Conservation (phyloP, 192 early-diverging fungal species). For the Coemansia sp. region DNA sequence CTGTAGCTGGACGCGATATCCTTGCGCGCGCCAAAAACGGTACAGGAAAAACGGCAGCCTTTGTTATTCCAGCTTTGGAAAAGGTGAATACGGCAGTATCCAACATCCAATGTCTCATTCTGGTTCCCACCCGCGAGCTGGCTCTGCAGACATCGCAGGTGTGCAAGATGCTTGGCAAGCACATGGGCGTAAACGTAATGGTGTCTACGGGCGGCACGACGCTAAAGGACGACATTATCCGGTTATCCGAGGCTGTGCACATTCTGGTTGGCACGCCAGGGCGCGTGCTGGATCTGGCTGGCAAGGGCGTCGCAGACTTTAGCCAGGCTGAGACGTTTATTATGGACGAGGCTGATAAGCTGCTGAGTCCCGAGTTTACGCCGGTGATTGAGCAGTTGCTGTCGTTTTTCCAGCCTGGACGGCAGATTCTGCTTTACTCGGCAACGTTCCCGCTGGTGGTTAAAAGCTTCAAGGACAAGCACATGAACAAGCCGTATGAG, state of each 20-base stretch:
- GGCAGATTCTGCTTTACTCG: conserved; percentile 95
- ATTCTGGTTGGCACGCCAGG: conserved; percentile 97
- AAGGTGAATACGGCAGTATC: conserved; percentile 84
- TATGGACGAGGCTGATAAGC: conserved; percentile 99
- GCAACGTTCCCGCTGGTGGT: conserved; percentile 99
- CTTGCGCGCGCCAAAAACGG: conserved; percentile 97
- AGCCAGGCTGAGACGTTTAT: conserved; percentile 87
- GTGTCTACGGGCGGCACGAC: conserved; percentile 98
- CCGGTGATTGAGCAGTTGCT: conserved; percentile 98
- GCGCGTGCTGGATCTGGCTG: conserved; percentile 93
- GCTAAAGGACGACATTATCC: conserved; percentile 97
- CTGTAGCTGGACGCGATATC: conserved; percentile 92
- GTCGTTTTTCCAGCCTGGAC: conserved; percentile 79
- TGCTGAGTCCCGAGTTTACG: conserved; percentile 97
- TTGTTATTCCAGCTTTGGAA: conserved; percentile 94
- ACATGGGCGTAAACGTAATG: conserved; percentile 96
- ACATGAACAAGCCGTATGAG: conserved; percentile 93
- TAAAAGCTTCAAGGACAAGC: conserved; percentile 97
- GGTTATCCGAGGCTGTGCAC: conserved; percentile 90
- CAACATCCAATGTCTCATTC: conserved; percentile 88
- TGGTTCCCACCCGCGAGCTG: conserved; percentile 96
- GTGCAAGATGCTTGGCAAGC: conserved; percentile 95
- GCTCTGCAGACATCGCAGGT: conserved; percentile 99
- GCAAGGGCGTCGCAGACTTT: conserved; percentile 91
- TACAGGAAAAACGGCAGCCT: conserved; percentile 94